Conservation (phyloP, 306 rosid genomes). For the Urtica urens region DNA sequence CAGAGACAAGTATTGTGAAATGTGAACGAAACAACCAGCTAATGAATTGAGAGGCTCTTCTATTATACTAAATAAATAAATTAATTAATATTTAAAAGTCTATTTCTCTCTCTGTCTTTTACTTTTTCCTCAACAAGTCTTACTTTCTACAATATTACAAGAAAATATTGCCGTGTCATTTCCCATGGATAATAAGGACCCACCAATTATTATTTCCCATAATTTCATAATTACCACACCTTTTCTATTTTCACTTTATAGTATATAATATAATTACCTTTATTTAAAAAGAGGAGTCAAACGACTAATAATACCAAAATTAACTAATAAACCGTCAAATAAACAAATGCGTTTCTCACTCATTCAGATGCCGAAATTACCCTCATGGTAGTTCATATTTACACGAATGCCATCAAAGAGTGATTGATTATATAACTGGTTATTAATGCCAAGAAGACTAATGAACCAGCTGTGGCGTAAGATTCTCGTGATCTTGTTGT, state of each 20-base stretch:
- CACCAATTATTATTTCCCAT: slow-evolving; percentile 21
- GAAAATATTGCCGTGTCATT: slow-evolving; percentile 34
- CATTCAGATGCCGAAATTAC: neutral
- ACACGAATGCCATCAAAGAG: slow-evolving; percentile 10
- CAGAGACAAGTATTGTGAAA: neutral
- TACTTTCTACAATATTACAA: slow-evolving; percentile 33
- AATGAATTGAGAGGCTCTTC: neutral
- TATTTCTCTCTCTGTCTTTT: slow-evolving; percentile 2
- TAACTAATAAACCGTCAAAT: neutral
- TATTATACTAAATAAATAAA: no score
- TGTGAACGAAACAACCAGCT: neutral
- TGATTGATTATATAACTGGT: slow-evolving; percentile 11
- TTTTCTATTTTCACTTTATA: neutral
- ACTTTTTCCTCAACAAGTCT: slow-evolving; percentile 22
- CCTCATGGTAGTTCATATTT: neutral
- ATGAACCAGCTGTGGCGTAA: slow-evolving; percentile 23
- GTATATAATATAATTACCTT: neutral
- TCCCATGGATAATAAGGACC: slow-evolving; percentile 24
- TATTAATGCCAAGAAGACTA: slow-evolving; percentile 12
- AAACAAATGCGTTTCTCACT: neutral
- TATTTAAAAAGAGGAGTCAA: no score
- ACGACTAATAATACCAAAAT: neutral
- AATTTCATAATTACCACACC: neutral
- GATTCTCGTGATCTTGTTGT: slow-evolving; percentile 32
- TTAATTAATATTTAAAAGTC: no score